Percentiles rank a stretch among this genome's conserved stretches.
phyloP scores from a whole-genome alignment of 176 grass and related monocot species.

The Cymbopogon citratus region DNA sequence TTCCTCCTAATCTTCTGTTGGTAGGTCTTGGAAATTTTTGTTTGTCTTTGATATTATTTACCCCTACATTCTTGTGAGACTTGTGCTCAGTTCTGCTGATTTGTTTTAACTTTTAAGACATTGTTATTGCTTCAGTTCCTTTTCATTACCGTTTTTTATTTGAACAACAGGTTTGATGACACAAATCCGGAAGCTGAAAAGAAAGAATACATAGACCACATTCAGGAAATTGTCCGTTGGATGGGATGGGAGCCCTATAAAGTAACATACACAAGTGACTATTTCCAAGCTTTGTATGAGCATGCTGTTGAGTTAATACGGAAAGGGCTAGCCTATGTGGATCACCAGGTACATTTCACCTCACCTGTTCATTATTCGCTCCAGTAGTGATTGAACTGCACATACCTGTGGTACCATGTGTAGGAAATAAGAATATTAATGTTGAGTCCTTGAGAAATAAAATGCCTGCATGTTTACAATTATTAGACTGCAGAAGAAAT shows the following conservation, averaged over 20 bases:
- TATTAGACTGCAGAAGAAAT: constrained; percentile 82
- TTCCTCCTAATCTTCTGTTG: background rate
- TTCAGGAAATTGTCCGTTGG: constrained; percentile 85
- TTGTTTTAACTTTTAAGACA: background rate
- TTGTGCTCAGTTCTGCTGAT: background rate
- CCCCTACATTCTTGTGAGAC: background rate
- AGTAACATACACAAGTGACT: constrained; percentile 95
- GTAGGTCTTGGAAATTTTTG: constrained; percentile 4
- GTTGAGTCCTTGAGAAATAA: constrained; percentile 25
- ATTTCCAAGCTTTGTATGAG: constrained; percentile 93
- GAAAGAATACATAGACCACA: constrained; percentile 95
- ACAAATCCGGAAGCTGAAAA: constrained; percentile 99
- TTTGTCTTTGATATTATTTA: background rate
- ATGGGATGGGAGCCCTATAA: constrained; percentile 97
- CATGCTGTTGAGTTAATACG: constrained; percentile 82
- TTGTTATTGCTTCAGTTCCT: background rate
- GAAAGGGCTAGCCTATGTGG: constrained; percentile 88
- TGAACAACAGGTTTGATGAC: constrained; percentile 88
- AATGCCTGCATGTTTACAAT: constrained; percentile 15
- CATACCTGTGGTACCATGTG: background rate
- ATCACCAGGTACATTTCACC: constrained; percentile 74
- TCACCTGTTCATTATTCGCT: constrained; percentile 11
- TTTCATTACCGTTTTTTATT: constrained; percentile 9
- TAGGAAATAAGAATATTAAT: background rate
- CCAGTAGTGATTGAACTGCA: constrained; percentile 1